Percentiles rank a stretch among this genome's conserved stretches.
These are phyloP conservation scores for Blastomyces gilchristii DNA, from an alignment of 2,329 filamentous ascomycete genomes.

Conservation along the genomic window DNA sequence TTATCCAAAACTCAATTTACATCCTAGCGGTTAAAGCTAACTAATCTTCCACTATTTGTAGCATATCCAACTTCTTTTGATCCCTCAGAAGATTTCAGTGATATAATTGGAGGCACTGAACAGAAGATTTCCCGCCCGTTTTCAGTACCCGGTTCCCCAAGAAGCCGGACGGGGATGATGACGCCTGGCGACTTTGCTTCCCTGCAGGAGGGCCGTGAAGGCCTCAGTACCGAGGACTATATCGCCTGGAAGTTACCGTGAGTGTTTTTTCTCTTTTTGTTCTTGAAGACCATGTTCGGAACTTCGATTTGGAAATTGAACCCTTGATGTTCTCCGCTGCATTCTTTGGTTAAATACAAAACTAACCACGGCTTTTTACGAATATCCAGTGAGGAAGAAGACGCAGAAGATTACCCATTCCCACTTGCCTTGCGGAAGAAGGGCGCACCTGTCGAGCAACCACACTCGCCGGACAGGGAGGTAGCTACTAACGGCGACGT, in stretches of 20 bases:
- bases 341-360: slow-evolving; percentile 5
- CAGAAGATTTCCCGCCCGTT: slow-evolving; percentile 92
- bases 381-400: slow-evolving; percentile 76
- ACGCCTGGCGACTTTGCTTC: slow-evolving; percentile 96
- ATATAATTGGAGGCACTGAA: slow-evolving; percentile 85
- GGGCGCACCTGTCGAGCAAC: slow-evolving; percentile 21
- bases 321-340: background rate
- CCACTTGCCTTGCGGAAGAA: slow-evolving; percentile 54
- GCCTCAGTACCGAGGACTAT: slow-evolving; percentile 91
- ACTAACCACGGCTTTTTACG: slow-evolving; percentile 23
- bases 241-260: slow-evolving; percentile 95
- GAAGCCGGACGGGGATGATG: slow-evolving; percentile 93
- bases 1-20: background rate
- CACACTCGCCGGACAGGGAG: slow-evolving; percentile 24
- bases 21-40: background rate
- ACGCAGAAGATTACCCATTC: slow-evolving; percentile 67
- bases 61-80: slow-evolving; percentile 84
- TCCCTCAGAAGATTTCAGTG: slow-evolving; percentile 65
- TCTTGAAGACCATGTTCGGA: background rate
- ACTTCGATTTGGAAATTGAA: background rate
- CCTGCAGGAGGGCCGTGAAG: slow-evolving; percentile 86
- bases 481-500: slow-evolving; percentile 1
- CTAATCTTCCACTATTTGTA: slow-evolving; percentile 15
- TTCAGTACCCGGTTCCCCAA: slow-evolving; percentile 84
- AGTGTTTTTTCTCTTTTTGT: slow-evolving; percentile 53